phyloP scores from a whole-genome alignment of 306 rosid species.

The Medicago truncatula region DNA sequence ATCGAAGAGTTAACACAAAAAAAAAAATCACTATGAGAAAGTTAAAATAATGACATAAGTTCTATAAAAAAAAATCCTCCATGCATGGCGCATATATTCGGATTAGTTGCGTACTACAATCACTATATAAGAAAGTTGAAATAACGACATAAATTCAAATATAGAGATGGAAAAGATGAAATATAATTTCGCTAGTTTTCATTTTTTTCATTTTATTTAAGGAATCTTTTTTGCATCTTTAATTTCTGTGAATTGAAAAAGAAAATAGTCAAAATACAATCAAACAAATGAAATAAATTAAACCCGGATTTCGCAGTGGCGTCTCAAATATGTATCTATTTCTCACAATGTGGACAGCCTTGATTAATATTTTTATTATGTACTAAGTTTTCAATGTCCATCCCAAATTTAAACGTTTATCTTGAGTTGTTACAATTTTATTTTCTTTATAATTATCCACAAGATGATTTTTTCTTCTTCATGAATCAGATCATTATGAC shows the following conservation, averaged over 20 bases:
- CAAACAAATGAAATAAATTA: not conserved
- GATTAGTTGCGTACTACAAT: too few species aligned
- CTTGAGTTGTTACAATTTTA: not conserved
- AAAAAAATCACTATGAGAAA: too few species aligned
- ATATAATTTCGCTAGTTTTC: too few species aligned
- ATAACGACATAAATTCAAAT: too few species aligned
- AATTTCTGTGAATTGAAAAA: not conserved
- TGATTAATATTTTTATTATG: not conserved
- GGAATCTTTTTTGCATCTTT: too few species aligned
- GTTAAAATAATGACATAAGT: too few species aligned
- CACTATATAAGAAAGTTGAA: too few species aligned
- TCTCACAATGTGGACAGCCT: not conserved
- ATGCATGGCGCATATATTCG: too few species aligned
- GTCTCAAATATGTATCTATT: not conserved
- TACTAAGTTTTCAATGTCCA: not conserved
- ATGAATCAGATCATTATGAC: not conserved
- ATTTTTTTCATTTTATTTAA: too few species aligned
- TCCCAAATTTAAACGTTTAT: not conserved
- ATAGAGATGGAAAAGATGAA: too few species aligned
- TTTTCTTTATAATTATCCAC: not conserved
- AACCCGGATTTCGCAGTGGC: not conserved
- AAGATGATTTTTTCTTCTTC: not conserved
- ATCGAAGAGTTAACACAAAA: too few species aligned
- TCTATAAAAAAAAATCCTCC: too few species aligned
- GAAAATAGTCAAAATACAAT: not conserved